A percentile compares a stretch with the other conserved stretches of the same genome.
Conservation (phyloP, 768 basidiomycete species). For the Mycena galericulata region DNA sequence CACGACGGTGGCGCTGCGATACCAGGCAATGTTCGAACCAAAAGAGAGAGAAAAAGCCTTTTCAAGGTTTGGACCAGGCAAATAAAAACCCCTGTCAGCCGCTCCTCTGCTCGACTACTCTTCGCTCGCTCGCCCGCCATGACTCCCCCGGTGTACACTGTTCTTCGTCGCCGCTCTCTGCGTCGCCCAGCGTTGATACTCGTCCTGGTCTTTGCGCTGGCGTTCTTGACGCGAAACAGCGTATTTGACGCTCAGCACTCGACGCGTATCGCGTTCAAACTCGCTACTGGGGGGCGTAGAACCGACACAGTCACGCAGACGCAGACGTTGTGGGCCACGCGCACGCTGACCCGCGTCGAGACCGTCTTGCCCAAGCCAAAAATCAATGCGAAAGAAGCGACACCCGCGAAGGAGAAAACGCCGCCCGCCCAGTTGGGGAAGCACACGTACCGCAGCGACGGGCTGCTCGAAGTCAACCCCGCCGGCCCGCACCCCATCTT, state of each 20-base stretch:
- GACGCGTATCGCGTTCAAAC: conserved; percentile 31
- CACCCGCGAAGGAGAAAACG: neutral
- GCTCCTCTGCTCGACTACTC: neutral
- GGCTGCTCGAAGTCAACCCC: conserved; percentile 55
- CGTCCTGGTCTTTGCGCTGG: conserved; percentile 7
- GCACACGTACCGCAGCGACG: conserved; percentile 53
- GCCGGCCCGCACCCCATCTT: conserved; percentile 79
- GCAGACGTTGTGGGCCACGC: conserved; percentile 18
- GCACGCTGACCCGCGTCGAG: conserved; percentile 14
- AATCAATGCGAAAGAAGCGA: neutral
- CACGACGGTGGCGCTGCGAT: neutral
- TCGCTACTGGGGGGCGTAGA: conserved; percentile 4
- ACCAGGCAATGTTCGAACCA: neutral
- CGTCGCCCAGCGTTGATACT: conserved; percentile 32
- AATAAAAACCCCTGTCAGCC: neutral
- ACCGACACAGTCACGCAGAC: neutral
- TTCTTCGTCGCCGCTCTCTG: conserved; percentile 33
- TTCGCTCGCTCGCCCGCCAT: conserved; percentile 12
- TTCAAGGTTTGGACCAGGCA: too few species aligned
- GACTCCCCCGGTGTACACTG: conserved; percentile 17
- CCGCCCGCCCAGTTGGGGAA: conserved; percentile 32
- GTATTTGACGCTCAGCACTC: conserved; percentile 33
- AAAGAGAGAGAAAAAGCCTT: neutral
- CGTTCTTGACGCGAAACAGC: conserved; percentile 28
- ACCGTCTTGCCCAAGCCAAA: neutral